Percentiles rank a stretch among this genome's conserved stretches.
phyloP scores from a whole-genome alignment of 768 basidiomycete species.

The Mycena haematopus region DNA sequence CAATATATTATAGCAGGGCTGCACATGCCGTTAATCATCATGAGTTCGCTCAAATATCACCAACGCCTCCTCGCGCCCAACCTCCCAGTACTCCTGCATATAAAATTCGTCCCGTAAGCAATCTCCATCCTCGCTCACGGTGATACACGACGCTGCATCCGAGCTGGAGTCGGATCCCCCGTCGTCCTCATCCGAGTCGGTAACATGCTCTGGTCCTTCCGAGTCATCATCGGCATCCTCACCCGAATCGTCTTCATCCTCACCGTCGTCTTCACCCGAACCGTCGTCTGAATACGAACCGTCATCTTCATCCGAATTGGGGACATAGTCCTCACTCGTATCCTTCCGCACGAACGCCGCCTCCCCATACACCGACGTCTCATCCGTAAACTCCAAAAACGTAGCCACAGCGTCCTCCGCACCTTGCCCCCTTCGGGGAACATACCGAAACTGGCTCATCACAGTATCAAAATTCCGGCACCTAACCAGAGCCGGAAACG shows the following conservation, averaged over 20 bases:
- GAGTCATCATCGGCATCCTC: background rate
- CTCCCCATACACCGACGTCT: background rate
- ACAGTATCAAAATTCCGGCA: background rate
- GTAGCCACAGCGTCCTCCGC: background rate
- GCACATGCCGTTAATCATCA: no score
- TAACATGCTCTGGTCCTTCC: background rate
- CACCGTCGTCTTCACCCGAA: background rate
- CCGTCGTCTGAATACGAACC: no score
- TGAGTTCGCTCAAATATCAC: background rate
- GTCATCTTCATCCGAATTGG: background rate
- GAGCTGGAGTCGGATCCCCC: background rate
- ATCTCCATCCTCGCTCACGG: background rate
- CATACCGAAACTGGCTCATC: background rate
- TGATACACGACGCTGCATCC: background rate
- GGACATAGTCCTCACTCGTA: background rate
- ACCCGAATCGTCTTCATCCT: background rate
- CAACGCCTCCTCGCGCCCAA: background rate
- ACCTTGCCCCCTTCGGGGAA: background rate
- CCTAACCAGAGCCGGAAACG: background rate
- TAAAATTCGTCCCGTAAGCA: background rate
- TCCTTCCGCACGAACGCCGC: background rate
- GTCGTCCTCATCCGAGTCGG: background rate
- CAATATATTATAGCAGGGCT: no score
- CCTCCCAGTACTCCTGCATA: background rate
- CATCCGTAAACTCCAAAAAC: background rate